Evolutionary conservation across 257 asterid genomes (phyloP).

Genomic region (Salvia miltiorrhiza): DNA sequence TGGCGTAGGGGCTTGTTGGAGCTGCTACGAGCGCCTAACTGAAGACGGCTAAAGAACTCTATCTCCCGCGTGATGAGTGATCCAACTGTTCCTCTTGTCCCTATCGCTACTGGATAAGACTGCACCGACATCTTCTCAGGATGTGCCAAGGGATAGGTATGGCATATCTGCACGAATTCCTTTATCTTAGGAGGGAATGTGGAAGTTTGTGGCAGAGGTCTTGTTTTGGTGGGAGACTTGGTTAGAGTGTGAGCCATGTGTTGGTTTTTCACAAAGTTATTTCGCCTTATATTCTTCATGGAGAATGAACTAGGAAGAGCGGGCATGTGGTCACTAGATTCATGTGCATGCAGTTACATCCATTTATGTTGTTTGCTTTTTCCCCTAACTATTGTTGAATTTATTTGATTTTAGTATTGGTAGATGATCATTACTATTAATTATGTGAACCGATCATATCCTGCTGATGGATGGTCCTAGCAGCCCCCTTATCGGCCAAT

Average conservation of each 20-base stretch:
- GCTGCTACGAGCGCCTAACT: slow-evolving; percentile 21
- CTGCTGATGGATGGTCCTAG: slow-evolving; percentile 18
- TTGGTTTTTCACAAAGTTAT: slow-evolving; percentile 5
- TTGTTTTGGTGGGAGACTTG: slow-evolving; percentile 34
- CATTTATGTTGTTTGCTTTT: slow-evolving; percentile 37
- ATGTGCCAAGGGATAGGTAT: no score
- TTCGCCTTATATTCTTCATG: slow-evolving; percentile 26
- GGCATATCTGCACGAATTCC: slow-evolving; percentile 18
- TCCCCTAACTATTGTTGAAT: slow-evolving; percentile 32
- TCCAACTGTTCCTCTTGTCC: slow-evolving; percentile 46
- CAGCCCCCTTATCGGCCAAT: background rate
- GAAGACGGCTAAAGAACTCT: slow-evolving; percentile 32
- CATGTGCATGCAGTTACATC: slow-evolving; percentile 51
- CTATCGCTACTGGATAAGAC: slow-evolving; percentile 41
- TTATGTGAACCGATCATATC: slow-evolving; percentile 8
- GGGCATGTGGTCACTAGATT: slow-evolving; percentile 47
- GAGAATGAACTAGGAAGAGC: background rate
- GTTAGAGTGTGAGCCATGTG: slow-evolving; percentile 1
- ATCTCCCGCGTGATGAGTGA: slow-evolving; percentile 51
- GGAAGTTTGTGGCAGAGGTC: slow-evolving; percentile 26
- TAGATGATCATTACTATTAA: slow-evolving; percentile 13
- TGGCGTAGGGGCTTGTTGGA: slow-evolving; percentile 34
- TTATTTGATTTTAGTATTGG: slow-evolving; percentile 17
- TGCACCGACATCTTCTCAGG: slow-evolving; percentile 30
- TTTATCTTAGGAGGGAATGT: slow-evolving; percentile 25